Evolutionary conservation across 495 filamentous ascomycete species (phyloP).

Genomic region (Tetracladium marchalianum): DNA sequence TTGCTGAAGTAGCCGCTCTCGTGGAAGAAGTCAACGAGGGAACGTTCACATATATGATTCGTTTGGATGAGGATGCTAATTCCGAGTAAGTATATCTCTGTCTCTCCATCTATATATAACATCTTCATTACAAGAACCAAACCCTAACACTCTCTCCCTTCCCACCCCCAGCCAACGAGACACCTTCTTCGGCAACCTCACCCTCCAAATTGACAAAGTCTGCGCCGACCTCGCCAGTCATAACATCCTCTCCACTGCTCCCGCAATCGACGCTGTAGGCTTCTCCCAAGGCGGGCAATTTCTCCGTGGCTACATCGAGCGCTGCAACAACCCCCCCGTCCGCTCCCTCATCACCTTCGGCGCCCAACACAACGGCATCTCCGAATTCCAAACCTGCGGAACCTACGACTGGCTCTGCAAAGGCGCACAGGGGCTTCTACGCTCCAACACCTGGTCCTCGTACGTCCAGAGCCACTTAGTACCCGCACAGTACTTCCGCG

Average conservation of each 20-base stretch:
- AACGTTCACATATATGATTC: slow-evolving; percentile 75
- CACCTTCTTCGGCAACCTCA: slow-evolving; percentile 87
- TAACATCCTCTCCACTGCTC: slow-evolving; percentile 68
- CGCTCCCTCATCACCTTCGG: slow-evolving; percentile 84
- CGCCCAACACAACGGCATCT: slow-evolving; percentile 88
- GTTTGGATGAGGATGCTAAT: slow-evolving; percentile 52
- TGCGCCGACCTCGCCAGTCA: slow-evolving; percentile 71
- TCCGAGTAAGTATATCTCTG: slow-evolving; percentile 33
- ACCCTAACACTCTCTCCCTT: too few relatives aligned
- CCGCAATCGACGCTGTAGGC: slow-evolving; percentile 80
- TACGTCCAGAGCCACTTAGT: slow-evolving; percentile 72
- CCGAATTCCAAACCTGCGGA: slow-evolving; percentile 58
- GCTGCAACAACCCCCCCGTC: slow-evolving; percentile 76
- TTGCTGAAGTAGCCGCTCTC: slow-evolving; percentile 54
- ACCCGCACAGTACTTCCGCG: slow-evolving; percentile 91
- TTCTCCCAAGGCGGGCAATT: slow-evolving; percentile 97
- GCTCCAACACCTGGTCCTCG: slow-evolving; percentile 61
- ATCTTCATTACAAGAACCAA: too few relatives aligned
- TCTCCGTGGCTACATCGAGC: slow-evolving; percentile 83
- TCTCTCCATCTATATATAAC: background rate
- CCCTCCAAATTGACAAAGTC: slow-evolving; percentile 64
- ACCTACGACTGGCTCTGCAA: slow-evolving; percentile 71
- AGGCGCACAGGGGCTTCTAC: slow-evolving; percentile 61
- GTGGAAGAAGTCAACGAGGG: slow-evolving; percentile 66
- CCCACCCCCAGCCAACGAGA: slow-evolving; percentile 41